Conservation (phyloP, 2,329 filamentous ascomycete species). For the Botryotinia globosa region DNA sequence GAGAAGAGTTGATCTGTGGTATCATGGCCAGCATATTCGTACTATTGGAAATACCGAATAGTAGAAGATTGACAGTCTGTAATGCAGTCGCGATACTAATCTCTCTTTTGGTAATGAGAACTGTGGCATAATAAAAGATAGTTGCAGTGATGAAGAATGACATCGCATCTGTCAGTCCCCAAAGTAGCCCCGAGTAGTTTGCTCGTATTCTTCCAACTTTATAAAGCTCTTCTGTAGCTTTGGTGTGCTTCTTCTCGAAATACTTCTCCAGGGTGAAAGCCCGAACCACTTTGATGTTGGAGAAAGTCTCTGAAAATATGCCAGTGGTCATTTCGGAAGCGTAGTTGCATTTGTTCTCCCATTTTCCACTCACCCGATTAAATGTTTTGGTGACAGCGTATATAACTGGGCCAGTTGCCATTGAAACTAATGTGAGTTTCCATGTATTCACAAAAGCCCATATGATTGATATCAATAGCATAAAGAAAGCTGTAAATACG, state of each 20-base stretch:
- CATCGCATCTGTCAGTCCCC: conserved; percentile 72
- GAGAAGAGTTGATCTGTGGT: conserved; percentile 74
- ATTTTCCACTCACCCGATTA: conserved; percentile 61
- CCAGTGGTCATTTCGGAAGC: conserved; percentile 58
- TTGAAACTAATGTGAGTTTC: conserved; percentile 75
- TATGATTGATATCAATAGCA: conserved; percentile 64
- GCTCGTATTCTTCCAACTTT: conserved; percentile 64
- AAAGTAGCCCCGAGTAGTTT: conserved; percentile 65
- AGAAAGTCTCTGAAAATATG: conserved; percentile 71
- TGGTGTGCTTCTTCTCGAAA: conserved; percentile 63
- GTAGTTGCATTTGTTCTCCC: conserved; percentile 68
- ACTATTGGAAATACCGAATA: conserved; percentile 78
- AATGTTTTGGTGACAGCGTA: conserved; percentile 65
- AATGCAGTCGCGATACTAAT: conserved; percentile 59
- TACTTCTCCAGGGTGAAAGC: conserved; percentile 70
- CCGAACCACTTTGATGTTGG: conserved; percentile 75
- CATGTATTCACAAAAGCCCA: conserved; percentile 77
- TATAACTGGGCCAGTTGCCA: conserved; percentile 67
- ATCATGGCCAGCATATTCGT: conserved; percentile 69
- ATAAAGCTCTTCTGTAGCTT: conserved; percentile 52
- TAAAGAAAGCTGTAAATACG: conserved; percentile 62
- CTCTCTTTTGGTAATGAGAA: conserved; percentile 54
- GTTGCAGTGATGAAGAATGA: conserved; percentile 71
- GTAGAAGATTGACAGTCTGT: conserved; percentile 74
- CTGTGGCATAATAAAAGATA: conserved; percentile 78